These are phyloP conservation scores for Mrakia hoshinonis DNA, from an alignment of 768 basidiomycete genomes.

Conservation along the genomic window DNA sequence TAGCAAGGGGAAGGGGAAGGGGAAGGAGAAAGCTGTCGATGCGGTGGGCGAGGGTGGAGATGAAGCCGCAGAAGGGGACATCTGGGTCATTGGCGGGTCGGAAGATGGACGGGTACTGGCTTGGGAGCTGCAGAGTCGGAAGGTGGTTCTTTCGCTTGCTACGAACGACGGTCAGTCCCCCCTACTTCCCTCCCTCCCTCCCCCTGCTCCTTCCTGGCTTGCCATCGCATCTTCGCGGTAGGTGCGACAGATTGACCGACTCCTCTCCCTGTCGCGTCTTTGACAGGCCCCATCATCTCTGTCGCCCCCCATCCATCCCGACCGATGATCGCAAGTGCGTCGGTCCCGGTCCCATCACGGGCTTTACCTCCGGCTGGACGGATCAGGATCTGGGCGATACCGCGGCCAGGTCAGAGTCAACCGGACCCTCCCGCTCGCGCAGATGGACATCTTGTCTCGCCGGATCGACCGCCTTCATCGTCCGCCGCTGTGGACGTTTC, in stretches of 20 bases:
- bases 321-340: no score
- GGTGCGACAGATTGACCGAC: neutral
- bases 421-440: no score
- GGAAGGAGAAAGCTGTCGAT: neutral
- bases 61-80: slow-evolving; percentile 45
- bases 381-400: no score
- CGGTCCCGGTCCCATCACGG: no score
- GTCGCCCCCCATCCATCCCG: slow-evolving; percentile 55
- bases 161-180: slow-evolving; percentile 57
- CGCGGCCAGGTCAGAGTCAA: no score
- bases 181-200: neutral
- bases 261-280: slow-evolving; percentile 31
- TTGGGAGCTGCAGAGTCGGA: slow-evolving; percentile 52
- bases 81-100: slow-evolving; percentile 73
- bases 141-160: slow-evolving; percentile 76
- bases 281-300: slow-evolving; percentile 62
- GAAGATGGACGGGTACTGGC: slow-evolving; percentile 52
- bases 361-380: no score
- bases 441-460: no score
- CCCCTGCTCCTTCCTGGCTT: neutral
- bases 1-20: slow-evolving; percentile 46
- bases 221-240: neutral
- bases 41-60: slow-evolving; percentile 40
- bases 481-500: no score
- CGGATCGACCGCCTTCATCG: no score